phyloP scores from a whole-genome alignment of 768 basidiomycete species.

The Leucocoprinus sp. region DNA sequence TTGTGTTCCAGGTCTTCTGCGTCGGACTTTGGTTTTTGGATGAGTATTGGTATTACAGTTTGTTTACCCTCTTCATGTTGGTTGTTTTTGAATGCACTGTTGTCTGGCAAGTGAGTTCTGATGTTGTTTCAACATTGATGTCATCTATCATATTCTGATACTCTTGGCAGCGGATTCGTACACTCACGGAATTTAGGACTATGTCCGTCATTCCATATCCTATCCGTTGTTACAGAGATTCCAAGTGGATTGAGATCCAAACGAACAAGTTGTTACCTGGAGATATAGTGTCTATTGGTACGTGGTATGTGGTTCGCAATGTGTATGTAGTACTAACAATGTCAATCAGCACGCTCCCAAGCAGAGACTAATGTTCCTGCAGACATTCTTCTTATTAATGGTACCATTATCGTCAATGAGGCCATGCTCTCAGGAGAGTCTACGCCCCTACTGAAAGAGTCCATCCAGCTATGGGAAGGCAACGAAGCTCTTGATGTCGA shows the following conservation, averaged over 20 bases:
- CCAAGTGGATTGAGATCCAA: conserved; percentile 71
- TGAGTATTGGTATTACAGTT: conserved; percentile 98
- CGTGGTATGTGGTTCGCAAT: too few species aligned
- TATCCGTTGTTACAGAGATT: conserved; percentile 73
- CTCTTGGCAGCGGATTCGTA: conserved; percentile 68
- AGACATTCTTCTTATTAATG: conserved; percentile 86
- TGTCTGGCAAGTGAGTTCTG: conserved; percentile 80
- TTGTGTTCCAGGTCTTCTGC: conserved; percentile 98
- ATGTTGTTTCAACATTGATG: background rate
- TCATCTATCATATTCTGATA: conserved; percentile 1
- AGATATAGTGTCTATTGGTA: conserved; percentile 80
- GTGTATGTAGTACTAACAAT: too few species aligned
- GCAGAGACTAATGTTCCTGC: conserved; percentile 88
- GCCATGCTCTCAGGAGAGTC: conserved; percentile 99
- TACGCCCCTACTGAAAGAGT: conserved; percentile 93
- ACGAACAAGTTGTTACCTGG: conserved; percentile 88
- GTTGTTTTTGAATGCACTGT: conserved; percentile 98
- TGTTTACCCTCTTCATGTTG: conserved; percentile 98
- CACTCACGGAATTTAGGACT: conserved; percentile 90
- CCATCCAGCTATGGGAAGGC: conserved; percentile 75
- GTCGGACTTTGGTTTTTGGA: conserved; percentile 97
- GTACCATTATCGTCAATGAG: conserved; percentile 96
- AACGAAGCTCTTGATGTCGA: conserved; percentile 79
- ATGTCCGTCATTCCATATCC: conserved; percentile 93
- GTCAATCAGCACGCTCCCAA: conserved; percentile 46